These are phyloP conservation scores for Coemansia sp. DNA, from an alignment of 192 early-diverging fungal species.

Conservation along the genomic window DNA sequence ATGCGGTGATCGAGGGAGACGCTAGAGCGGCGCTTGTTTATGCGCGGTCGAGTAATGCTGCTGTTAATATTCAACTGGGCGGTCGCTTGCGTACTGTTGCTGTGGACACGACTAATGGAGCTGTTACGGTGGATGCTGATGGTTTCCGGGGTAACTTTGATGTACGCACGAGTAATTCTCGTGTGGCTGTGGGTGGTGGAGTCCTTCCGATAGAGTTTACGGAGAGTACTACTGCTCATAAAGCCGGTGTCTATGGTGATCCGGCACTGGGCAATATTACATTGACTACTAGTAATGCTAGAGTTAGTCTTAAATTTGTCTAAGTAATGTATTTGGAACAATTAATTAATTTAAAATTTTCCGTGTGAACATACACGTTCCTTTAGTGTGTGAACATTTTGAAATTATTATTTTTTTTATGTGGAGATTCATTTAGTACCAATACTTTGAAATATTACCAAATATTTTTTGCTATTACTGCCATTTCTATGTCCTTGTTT, in stretches of 20 bases:
- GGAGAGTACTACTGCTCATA: background rate
- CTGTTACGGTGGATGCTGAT: background rate
- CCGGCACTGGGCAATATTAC: constrained; percentile 10
- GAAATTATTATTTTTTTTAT: too few species aligned
- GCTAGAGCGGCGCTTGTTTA: background rate
- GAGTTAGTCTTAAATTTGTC: constrained; percentile 14
- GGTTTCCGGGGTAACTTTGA: constrained; percentile 31
- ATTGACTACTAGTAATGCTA: constrained; percentile 23
- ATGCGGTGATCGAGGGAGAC: constrained; percentile 11
- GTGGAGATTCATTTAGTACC: too few species aligned
- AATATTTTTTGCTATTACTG: too few species aligned
- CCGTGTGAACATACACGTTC: background rate
- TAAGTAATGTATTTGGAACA: background rate
- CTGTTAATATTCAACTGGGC: constrained; percentile 5
- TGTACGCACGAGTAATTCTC: constrained; percentile 28
- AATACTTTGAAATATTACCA: too few species aligned
- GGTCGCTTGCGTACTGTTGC: background rate
- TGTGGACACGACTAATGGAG: constrained; percentile 24
- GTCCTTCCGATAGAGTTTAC: background rate
- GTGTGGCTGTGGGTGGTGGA: constrained; percentile 4
- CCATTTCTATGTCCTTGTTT: too few species aligned
- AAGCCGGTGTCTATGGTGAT: constrained; percentile 20
- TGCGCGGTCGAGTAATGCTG: constrained; percentile 17
- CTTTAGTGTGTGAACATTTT: background rate
- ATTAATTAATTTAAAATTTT: background rate